Evolutionary conservation across 495 filamentous ascomycete genomes (phyloP).

Genomic region (Penicillium macrosclerotiorum): DNA sequence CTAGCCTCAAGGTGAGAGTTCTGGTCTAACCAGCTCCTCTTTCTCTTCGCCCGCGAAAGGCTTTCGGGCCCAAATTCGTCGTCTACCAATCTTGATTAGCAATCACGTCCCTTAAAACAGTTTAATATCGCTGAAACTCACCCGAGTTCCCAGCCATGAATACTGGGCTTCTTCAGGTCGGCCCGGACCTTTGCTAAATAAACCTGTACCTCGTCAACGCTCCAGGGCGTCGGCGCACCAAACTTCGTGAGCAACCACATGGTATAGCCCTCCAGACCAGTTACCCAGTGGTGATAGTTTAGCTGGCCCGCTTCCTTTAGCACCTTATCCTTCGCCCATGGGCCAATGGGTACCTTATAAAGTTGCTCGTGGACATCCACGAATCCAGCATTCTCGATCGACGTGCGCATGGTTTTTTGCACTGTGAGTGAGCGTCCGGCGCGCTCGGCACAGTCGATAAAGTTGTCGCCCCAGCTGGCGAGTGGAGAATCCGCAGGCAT

Average conservation of each 20-base stretch:
- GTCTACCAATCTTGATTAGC: too few relatives aligned
- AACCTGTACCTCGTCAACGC: conserved; percentile 20
- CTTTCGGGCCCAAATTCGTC: too few relatives aligned
- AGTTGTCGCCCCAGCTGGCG: conserved; percentile 13
- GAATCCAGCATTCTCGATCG: conserved; percentile 34
- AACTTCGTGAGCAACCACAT: conserved; percentile 31
- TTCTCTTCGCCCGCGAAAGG: too few relatives aligned
- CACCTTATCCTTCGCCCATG: conserved; percentile 62
- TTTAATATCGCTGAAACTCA: background rate
- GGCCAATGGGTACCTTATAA: conserved; percentile 64
- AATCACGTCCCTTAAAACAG: background rate
- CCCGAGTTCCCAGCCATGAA: conserved; percentile 12
- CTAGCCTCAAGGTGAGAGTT: too few relatives aligned
- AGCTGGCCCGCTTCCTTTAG: conserved; percentile 64
- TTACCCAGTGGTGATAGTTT: conserved; percentile 57
- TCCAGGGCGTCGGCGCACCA: conserved; percentile 23
- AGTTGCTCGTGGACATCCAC: conserved; percentile 36
- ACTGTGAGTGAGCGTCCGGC: conserved; percentile 15
- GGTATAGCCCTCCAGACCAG: conserved; percentile 22
- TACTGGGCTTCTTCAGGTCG: conserved; percentile 16
- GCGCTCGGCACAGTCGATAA: conserved; percentile 14
- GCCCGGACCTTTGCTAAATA: conserved; percentile 18
- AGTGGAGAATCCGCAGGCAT: conserved; percentile 29
- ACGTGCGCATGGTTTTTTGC: conserved; percentile 14
- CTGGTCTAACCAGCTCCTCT: too few relatives aligned